A percentile compares a stretch with the other conserved stretches of the same genome.
Evolutionary conservation across 164 flowering plant genomes (phyloP).

Genomic region (Magnolia sinica): DNA sequence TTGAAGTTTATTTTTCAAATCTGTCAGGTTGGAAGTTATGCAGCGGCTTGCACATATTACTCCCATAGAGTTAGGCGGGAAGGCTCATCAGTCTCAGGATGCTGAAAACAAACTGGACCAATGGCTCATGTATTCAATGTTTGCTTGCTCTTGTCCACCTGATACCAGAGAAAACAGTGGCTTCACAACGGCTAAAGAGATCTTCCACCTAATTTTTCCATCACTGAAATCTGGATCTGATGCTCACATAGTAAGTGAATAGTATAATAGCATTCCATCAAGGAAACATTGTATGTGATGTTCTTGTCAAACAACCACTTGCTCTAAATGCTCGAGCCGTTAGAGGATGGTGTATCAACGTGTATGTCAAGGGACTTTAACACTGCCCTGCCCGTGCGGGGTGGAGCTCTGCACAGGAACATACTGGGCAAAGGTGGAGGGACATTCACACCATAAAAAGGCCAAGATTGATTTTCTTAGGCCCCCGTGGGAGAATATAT

Average conservation of each 20-base stretch:
- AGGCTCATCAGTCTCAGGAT: constrained; percentile 86
- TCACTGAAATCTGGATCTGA: constrained; percentile 96
- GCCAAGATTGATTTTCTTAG: too few relatives aligned
- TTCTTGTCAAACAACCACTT: too few relatives aligned
- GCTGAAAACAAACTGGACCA: constrained; percentile 92
- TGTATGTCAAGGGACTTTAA: too few relatives aligned
- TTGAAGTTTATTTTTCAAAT: background rate
- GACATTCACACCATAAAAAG: too few relatives aligned
- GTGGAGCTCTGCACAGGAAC: too few relatives aligned
- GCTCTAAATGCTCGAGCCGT: too few relatives aligned
- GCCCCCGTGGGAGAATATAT: too few relatives aligned
- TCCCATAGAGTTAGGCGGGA: constrained; percentile 92
- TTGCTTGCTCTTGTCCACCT: constrained; percentile 93
- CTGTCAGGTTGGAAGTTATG: constrained; percentile 73
- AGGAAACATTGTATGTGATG: background rate
- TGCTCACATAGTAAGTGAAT: constrained; percentile 56
- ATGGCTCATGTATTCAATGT: constrained; percentile 97
- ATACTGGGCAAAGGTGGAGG: too few relatives aligned
- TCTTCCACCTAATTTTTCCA: constrained; percentile 82
- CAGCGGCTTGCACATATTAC: constrained; percentile 87
- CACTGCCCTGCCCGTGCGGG: too few relatives aligned
- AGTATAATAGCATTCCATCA: background rate
- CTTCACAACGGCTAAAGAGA: constrained; percentile 60
- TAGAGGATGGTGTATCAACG: too few relatives aligned
- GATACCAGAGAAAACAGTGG: constrained; percentile 59